Evolutionary conservation across 805 yeast species (phyloP).

Genomic region (Ogataea philodendri): DNA sequence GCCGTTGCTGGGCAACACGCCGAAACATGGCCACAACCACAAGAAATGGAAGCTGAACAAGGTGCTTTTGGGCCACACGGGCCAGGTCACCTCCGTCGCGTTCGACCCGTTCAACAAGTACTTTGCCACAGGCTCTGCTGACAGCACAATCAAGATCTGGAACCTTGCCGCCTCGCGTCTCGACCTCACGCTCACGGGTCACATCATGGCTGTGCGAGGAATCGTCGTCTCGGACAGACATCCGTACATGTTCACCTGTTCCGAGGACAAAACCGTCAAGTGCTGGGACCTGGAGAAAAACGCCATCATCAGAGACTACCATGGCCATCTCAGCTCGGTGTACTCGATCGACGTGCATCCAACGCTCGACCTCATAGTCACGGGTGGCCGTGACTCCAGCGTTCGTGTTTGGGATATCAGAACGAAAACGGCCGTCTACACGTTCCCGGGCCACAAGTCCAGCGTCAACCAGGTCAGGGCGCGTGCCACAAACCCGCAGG

Average conservation of each 20-base stretch:
- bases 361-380: slow-evolving; percentile 73
- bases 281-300: slow-evolving; percentile 96
- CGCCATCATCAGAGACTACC: slow-evolving; percentile 77
- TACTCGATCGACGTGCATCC: slow-evolving; percentile 86
- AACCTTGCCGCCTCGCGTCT: slow-evolving; percentile 70
- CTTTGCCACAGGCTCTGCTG: slow-evolving; percentile 91
- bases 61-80: slow-evolving; percentile 85
- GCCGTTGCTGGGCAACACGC: slow-evolving; percentile 17
- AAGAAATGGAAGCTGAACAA: slow-evolving; percentile 70
- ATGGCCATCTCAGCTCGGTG: slow-evolving; percentile 91
- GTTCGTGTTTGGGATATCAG: slow-evolving; percentile 94
- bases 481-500: slow-evolving; percentile 78
- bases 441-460: slow-evolving; percentile 75
- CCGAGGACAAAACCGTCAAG: slow-evolving; percentile 88
- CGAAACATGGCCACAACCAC: slow-evolving; percentile 40
- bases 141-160: slow-evolving; percentile 89
- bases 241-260: slow-evolving; percentile 87
- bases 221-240: slow-evolving; percentile 68
- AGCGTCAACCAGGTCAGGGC: slow-evolving; percentile 70
- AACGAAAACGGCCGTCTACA: slow-evolving; percentile 69
- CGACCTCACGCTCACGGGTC: slow-evolving; percentile 82
- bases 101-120: slow-evolving; percentile 86
- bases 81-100: slow-evolving; percentile 84
- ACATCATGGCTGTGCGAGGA: slow-evolving; percentile 83
- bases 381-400: slow-evolving; percentile 87